phyloP scores from a whole-genome alignment of 2,329 filamentous ascomycete species.

The Scedosporium minutisporum region DNA sequence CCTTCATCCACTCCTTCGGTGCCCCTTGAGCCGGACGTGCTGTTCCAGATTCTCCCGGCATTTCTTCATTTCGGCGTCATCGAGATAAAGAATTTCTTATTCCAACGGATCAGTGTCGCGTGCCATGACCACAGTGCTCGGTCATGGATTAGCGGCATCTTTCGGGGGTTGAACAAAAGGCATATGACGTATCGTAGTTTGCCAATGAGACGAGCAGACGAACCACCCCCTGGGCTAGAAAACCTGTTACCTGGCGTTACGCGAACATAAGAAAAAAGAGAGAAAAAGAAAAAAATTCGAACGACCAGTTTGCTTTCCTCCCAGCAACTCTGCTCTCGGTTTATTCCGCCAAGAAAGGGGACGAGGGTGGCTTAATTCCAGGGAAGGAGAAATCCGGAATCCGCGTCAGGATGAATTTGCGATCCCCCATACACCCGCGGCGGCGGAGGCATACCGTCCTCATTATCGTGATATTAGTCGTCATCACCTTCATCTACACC shows the following conservation, averaged over 20 bases:
- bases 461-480: slow-evolving; percentile 5
- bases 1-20: too few relatives aligned
- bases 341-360: neutral
- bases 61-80: too few relatives aligned
- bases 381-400: neutral
- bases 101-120: neutral
- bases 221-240: neutral
- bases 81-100: neutral
- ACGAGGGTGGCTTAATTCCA: neutral
- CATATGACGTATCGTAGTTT: neutral
- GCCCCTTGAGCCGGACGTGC: too few relatives aligned
- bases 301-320: neutral
- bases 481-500: slow-evolving; percentile 9
- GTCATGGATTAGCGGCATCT: neutral
- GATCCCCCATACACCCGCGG: slow-evolving; percentile 4
- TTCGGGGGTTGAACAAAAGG: neutral
- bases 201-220: neutral
- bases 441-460: slow-evolving; percentile 7
- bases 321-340: neutral
- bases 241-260: neutral
- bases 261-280: neutral
- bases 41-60: too few relatives aligned
- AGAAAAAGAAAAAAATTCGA: neutral
- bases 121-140: neutral
- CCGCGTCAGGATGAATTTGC: slow-evolving; percentile 3